Percentiles rank a stretch among this genome's conserved stretches.
Evolutionary conservation across 805 yeast species (phyloP).

Genomic region (Clavispora vitiphila): DNA sequence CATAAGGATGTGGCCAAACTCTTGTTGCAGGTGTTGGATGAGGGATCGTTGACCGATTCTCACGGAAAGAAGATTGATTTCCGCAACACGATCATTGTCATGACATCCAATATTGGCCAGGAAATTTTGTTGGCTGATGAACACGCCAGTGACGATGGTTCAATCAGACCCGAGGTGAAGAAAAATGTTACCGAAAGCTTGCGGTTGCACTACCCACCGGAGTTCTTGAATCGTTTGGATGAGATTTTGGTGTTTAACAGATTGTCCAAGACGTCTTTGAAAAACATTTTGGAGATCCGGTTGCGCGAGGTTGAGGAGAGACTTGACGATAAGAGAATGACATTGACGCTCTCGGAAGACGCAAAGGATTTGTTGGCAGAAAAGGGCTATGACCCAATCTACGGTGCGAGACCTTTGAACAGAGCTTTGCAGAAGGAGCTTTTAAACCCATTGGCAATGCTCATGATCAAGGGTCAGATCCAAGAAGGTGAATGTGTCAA

Average conservation of each 20-base stretch:
- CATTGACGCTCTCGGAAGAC: conserved; percentile 45
- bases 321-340: conserved; percentile 72
- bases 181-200: conserved; percentile 60
- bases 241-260: conserved; percentile 93
- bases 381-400: conserved; percentile 83
- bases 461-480: conserved; percentile 75
- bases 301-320: conserved; percentile 77
- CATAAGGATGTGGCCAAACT: conserved; percentile 93
- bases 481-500: conserved; percentile 28
- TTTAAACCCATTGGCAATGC: conserved; percentile 84
- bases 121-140: conserved; percentile 71
- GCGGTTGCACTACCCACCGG: conserved; percentile 81
- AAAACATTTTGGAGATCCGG: conserved; percentile 81
- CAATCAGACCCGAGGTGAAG: conserved; percentile 51
- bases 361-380: conserved; percentile 79
- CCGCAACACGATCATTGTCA: conserved; percentile 88
- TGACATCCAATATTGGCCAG: conserved; percentile 97
- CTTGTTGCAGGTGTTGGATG: conserved; percentile 87
- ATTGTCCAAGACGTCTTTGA: conserved; percentile 68
- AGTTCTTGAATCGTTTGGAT: conserved; percentile 89
- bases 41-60: conserved; percentile 90
- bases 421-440: conserved; percentile 77
- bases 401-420: conserved; percentile 96
- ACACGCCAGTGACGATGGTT: conserved; percentile 53
- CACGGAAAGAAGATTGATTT: conserved; percentile 94